Evolutionary conservation across 805 yeast species (phyloP).

Genomic region (Komagataella mondaviorum): DNA sequence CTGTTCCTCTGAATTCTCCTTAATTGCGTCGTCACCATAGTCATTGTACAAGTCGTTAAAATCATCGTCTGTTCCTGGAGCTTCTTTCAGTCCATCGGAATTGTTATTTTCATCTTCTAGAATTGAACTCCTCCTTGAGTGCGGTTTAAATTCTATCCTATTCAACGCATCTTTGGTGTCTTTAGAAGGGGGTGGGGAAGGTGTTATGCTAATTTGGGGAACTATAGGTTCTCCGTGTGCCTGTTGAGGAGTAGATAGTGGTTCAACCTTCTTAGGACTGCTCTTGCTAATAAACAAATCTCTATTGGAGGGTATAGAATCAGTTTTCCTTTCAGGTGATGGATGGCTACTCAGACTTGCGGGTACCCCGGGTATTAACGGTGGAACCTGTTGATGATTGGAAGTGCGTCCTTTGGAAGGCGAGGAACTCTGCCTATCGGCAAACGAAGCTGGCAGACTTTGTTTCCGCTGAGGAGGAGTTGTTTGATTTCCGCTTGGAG

Average conservation of each 20-base stretch:
- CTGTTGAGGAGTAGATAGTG: neutral
- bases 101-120: neutral
- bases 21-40: neutral
- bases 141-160: neutral
- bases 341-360: no score
- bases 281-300: neutral
- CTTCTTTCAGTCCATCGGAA: neutral
- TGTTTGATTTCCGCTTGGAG: neutral
- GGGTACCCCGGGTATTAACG: neutral
- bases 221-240: neutral
- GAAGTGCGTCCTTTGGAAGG: neutral
- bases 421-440: neutral
- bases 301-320: neutral
- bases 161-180: neutral
- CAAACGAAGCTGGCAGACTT: neutral
- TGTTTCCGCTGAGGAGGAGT: neutral
- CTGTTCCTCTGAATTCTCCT: neutral
- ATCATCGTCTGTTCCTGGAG: conserved; percentile 4
- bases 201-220: neutral
- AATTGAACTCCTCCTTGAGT: neutral
- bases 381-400: neutral
- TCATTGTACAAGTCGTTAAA: conserved; percentile 16
- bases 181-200: neutral
- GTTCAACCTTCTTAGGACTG: neutral
- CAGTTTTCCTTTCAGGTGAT: neutral